Evolutionary conservation across 2,329 filamentous ascomycete species (phyloP), one percentile per base, ranked within the genome.

Genomic region (Leptographium wingfieldii): DNA sequence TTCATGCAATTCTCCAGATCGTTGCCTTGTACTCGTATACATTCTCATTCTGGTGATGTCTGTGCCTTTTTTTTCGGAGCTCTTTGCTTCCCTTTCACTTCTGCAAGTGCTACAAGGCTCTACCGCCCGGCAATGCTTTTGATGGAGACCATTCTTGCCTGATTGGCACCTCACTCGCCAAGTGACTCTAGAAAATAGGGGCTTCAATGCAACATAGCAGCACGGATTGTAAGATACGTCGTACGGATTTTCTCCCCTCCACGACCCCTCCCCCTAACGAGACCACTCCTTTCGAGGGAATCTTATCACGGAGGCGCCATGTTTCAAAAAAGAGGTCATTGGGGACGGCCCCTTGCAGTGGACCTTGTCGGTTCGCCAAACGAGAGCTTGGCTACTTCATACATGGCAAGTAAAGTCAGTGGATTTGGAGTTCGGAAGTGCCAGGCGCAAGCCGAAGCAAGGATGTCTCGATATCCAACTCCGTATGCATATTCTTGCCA

Each of bases 271-370:
- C 25, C 27, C 55, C 10, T 31, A 2, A 51, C 29, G n/a, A 9
- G 11, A 43, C 11, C 35, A 10, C 25, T 11, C 25, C 27, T 46
- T 51, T 16, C 27, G 31, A 49, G n/a, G 12, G 52, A 31, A 59
- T 59, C 58, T 59, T 59, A 59, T 59, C 58, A 56, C 46, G 53
- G 58, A 56, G 58, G 33, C 52, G 43, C 40, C 51, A 51, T 54
- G 57, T 58, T 58, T 58, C 57, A 58, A 27, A 31, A 43, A 22
- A 31, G 33, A 54, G 25, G 57, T 19, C 46, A 4, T 27, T 29
- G 43, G 43, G 43, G 16, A 9, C 19, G 11, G 12, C 31, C 31
- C 52, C 49, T 29, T 52, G 49, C 25, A 19, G 25, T 52, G 25
- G 1, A 31, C 27, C 49, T 31, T 29, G 12, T 22, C 25, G 12